Percentiles rank a stretch among this genome's conserved stretches.
phyloP scores from a whole-genome alignment of 164 flowering plant genomes.

The Aristolochia fimbriata region DNA sequence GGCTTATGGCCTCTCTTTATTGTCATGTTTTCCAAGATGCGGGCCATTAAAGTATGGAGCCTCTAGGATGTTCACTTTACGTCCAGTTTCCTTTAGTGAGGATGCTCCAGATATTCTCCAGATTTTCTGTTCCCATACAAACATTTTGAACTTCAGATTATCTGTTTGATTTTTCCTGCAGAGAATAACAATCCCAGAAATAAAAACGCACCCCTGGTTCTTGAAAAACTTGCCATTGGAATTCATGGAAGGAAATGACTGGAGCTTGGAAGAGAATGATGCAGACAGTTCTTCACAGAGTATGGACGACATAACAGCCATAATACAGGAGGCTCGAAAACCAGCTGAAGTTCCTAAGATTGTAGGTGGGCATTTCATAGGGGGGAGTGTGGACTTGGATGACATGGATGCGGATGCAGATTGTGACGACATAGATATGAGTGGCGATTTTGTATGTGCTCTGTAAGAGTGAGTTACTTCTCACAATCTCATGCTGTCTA shows the following conservation, averaged over 20 bases:
- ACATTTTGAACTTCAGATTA: too few species aligned
- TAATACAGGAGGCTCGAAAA: slow-evolving; percentile 65
- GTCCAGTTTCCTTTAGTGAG: too few species aligned
- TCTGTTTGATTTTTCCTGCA: slow-evolving; percentile 13
- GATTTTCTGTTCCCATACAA: too few species aligned
- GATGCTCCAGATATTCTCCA: too few species aligned
- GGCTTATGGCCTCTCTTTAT: not conserved
- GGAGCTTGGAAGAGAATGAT: slow-evolving; percentile 19
- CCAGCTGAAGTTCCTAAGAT: slow-evolving; percentile 26
- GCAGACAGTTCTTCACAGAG: slow-evolving; percentile 35
- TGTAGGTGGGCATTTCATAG: slow-evolving; percentile 24
- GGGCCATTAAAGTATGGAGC: not conserved
- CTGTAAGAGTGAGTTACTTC: slow-evolving; percentile 17
- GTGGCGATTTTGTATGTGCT: slow-evolving; percentile 74
- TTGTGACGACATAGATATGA: slow-evolving; percentile 58
- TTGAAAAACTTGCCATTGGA: slow-evolving; percentile 62
- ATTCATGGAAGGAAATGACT: slow-evolving; percentile 39
- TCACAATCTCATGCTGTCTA: too few species aligned
- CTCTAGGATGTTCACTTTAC: not conserved
- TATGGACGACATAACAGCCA: slow-evolving; percentile 50
- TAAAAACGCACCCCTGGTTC: slow-evolving; percentile 72
- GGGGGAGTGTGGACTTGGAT: slow-evolving; percentile 67
- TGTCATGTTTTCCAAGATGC: not conserved
- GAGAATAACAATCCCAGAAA: slow-evolving; percentile 76
- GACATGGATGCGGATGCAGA: slow-evolving; percentile 66